Base-by-base conservation (phyloP, 2,329 filamentous ascomycete species). In the Exophiala dermatitidis region DNA sequence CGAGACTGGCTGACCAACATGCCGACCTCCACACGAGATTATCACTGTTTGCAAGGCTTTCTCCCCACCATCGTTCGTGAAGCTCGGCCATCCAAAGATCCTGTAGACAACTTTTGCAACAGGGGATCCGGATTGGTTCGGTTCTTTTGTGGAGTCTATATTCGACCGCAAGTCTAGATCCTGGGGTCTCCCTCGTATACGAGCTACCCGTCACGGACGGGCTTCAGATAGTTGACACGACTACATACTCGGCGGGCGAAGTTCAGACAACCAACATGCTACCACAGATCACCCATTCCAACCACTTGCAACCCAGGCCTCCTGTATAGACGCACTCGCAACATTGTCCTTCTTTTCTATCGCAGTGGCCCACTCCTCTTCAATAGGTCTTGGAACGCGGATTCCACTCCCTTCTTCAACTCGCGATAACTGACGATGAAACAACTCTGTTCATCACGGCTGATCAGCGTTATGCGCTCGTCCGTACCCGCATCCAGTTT, bases 361-460 rank as follows among this genome's bases (percentile, higher is more conserved):
- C 50, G 50, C 37, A 53, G 40, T 31, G 51, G 53, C 1, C 47
- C 58, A 38, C 46, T 58, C 69, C 65, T 12, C 63, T 56, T 29
- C 69, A 75, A 60, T 52, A 84, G 66, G 50, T 83, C 81, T 65
- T 77, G 74, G 67, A 83, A 85, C 6, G 80, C 78, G 33, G 74
- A 75, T 61, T 84, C 82, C 33, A 84, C 67, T 2, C 74, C 79
- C 53, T 81, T 74, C 71, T 84, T 94, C 57, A 98, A 71, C 69
- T 97, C 93, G 68, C 88, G 88, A 69, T 94, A 98, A 61, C 82
- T 91, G 56, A 96, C 84, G 51, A 96, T 79, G 65, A 97, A 86
- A 59, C 86, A 84, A 50, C 84, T 93, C 69, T 95, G 87, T 66
- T 95, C 88, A 69, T 98, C 91, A 52, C 91, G 81, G 68, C 87